Percentiles rank a stretch among this genome's conserved stretches.
These are phyloP conservation scores for Lipomyces kockii DNA, from an alignment of 805 yeast species.

Conservation along the genomic window DNA sequence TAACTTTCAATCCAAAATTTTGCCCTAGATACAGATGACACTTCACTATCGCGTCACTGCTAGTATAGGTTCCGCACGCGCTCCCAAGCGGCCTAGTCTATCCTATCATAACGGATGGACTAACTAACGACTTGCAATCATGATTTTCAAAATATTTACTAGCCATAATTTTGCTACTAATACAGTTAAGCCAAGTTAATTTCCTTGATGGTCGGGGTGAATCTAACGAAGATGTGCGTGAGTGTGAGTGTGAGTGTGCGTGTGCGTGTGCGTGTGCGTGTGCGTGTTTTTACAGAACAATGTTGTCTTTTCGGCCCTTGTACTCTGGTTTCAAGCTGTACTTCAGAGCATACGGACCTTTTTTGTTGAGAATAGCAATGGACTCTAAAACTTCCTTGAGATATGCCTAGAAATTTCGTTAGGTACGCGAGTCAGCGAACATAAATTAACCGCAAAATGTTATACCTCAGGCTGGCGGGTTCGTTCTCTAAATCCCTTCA, in stretches of 20 bases:
- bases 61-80: neutral
- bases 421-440: neutral
- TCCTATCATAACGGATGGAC: neutral
- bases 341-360: conserved; percentile 94
- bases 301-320: conserved; percentile 50
- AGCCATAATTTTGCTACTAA: neutral
- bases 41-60: neutral
- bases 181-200: neutral
- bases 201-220: neutral
- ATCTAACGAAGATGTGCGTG: neutral
- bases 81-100: neutral
- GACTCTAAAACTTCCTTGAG: conserved; percentile 88
- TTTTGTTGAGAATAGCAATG: conserved; percentile 85
- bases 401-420: conserved; percentile 52
- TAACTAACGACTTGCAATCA: neutral
- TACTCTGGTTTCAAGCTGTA: conserved; percentile 90
- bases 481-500: conserved; percentile 90
- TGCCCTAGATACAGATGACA: neutral
- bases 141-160: neutral
- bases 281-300: neutral
- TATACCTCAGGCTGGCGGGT: conserved; percentile 86
- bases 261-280: neutral
- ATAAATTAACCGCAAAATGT: neutral
- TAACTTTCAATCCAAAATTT: neutral
- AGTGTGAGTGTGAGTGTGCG: too few species aligned